Base-by-base conservation (phyloP, 306 rosid genomes). In the Fagus sylvatica region DNA sequence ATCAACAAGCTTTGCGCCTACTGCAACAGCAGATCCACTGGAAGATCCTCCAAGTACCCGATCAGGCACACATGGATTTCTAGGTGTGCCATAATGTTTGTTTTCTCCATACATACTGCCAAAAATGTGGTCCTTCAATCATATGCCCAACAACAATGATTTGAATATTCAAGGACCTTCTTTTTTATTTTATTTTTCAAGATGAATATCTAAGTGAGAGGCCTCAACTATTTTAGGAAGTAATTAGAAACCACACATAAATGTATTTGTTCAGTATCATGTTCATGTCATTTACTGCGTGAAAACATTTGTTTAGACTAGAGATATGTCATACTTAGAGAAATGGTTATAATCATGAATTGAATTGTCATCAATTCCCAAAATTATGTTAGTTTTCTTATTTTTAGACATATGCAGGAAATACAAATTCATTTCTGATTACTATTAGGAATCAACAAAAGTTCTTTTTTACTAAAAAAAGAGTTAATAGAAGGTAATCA, bases 1-100 rank as follows among this genome's bases (percentile, higher is more conserved):
- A 87, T 95, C 98, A 12, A 86, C 99, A 86, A 93, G 91, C 79
- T 53, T 76, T 65, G 93, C 98, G 57, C 85, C 93, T n/a, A 95
- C 99, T 10, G 87, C 96, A 76, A 88, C 88, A 72, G 90, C 91
- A 55, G 91, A 85, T 49, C 91, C 89, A 49, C 88, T 81, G 74
- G 91, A 88, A 53, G 91, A 85, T 67, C 91, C 91, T 57, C 88
- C 91, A n/a, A 41, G 91, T 46, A 88, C 79, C 80, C 86, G 83
- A 79, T 85, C 88, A 8, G 84, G 76, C 28, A 80, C 87, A 53
- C 64, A 33, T 42, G 88, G 91, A 60, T 88, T 88, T 66, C 30
- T 65, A 37, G 91, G 91, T 34, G 91, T 88, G 34, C 89, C 91
- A 79, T 83, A 86, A 72, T 88, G 91, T 53, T 48, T 37, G 61